Conservation (phyloP, 495 filamentous ascomycete genomes). For the Letharia columbiana region DNA sequence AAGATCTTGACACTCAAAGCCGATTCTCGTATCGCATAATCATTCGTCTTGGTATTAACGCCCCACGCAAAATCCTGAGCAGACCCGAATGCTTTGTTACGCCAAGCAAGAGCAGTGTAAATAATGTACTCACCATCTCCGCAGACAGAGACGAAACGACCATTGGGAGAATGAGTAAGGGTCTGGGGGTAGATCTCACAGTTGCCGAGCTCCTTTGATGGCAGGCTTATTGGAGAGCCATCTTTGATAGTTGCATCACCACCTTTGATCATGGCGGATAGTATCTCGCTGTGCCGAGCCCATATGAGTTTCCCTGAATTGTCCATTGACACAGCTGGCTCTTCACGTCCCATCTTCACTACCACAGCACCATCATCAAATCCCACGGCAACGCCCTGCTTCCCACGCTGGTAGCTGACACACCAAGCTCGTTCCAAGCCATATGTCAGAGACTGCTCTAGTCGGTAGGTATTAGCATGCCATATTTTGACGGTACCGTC, state of each 20-base stretch:
- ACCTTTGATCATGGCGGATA: slow-evolving; percentile 91
- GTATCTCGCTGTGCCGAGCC: slow-evolving; percentile 88
- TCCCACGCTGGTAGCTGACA: slow-evolving; percentile 86
- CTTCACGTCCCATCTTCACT: slow-evolving; percentile 93
- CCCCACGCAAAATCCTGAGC: slow-evolving; percentile 97
- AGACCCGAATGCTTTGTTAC: slow-evolving; percentile 94
- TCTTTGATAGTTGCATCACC: slow-evolving; percentile 79
- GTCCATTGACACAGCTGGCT: slow-evolving; percentile 97
- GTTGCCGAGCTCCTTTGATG: slow-evolving; percentile 87
- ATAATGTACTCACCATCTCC: slow-evolving; percentile 98
- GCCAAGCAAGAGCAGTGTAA: slow-evolving; percentile 93
- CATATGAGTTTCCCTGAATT: slow-evolving; percentile 89
- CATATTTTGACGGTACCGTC: slow-evolving; percentile 97
- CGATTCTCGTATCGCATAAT: slow-evolving; percentile 94
- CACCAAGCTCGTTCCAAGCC: slow-evolving; percentile 96
- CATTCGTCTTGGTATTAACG: slow-evolving; percentile 94
- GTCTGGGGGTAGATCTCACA: slow-evolving; percentile 97
- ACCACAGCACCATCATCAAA: slow-evolving; percentile 98
- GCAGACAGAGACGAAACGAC: slow-evolving; percentile 92
- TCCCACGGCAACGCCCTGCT: slow-evolving; percentile 88
- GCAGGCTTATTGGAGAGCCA: slow-evolving; percentile 71
- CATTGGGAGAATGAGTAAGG: slow-evolving; percentile 90
- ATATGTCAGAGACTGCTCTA: slow-evolving; percentile 94
- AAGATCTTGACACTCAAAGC: slow-evolving; percentile 89
- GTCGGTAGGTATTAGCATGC: slow-evolving; percentile 93